Conservation (phyloP, 2,329 filamentous ascomycete genomes). For the Lasiodiplodia sp. region DNA sequence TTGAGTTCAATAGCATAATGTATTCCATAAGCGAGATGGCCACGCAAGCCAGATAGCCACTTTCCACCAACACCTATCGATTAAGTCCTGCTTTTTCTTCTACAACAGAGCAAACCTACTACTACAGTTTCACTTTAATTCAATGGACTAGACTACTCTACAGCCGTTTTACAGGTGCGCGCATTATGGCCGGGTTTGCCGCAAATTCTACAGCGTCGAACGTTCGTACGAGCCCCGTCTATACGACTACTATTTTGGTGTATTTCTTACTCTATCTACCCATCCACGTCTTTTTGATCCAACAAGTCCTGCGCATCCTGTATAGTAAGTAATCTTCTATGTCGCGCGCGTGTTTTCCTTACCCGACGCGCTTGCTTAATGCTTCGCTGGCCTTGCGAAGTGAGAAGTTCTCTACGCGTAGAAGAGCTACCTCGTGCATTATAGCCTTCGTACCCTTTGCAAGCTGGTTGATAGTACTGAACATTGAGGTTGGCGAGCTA, state of each 20-base stretch:
- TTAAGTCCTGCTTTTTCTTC: too few species aligned
- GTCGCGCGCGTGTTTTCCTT: slow-evolving; percentile 27
- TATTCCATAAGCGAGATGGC: too few species aligned
- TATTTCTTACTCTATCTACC: background rate
- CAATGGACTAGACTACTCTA: background rate
- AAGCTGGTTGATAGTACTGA: slow-evolving; percentile 2
- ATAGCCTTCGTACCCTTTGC: slow-evolving; percentile 16
- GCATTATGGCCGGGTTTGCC: slow-evolving; percentile 25
- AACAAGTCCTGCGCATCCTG: slow-evolving; percentile 18
- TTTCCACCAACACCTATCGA: too few species aligned
- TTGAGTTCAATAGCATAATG: too few species aligned
- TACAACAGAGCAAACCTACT: too few species aligned
- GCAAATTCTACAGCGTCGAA: slow-evolving; percentile 17
- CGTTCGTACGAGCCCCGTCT: background rate
- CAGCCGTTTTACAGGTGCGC: background rate
- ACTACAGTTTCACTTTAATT: background rate
- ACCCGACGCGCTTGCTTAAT: slow-evolving; percentile 29
- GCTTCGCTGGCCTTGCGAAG: slow-evolving; percentile 24
- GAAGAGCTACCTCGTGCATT: slow-evolving; percentile 2
- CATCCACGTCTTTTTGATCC: background rate
- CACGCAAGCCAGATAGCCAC: too few species aligned
- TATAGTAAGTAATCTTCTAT: slow-evolving; percentile 1
- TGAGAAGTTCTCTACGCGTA: background rate
- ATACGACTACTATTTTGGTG: background rate
- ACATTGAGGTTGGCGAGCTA: slow-evolving; percentile 27